A percentile compares a stretch with the other conserved stretches of the same genome.
phyloP scores from a whole-genome alignment of 1,139 yeast genomes.

The Magnusiomyces sp. region DNA sequence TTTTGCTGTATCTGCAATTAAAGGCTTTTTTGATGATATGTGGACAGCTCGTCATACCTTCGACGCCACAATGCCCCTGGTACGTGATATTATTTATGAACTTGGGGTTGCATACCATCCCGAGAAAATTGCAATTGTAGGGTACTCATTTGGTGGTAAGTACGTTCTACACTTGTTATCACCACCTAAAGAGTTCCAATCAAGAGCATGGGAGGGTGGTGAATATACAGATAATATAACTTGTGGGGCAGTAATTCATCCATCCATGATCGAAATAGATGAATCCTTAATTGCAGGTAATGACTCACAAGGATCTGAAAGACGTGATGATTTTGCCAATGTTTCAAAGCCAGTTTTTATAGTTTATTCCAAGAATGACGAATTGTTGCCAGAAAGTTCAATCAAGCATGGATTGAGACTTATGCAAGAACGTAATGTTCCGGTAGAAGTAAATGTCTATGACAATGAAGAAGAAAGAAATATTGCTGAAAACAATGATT shows the following conservation, averaged over 20 bases:
- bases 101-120: constrained; percentile 31
- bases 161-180: constrained; percentile 27
- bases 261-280: constrained; percentile 28
- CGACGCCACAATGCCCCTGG: constrained; percentile 27
- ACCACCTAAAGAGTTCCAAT: constrained; percentile 15
- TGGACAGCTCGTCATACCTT: constrained; percentile 36
- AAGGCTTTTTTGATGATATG: constrained; percentile 33
- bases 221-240: constrained; percentile 22
- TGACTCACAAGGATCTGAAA: neutral
- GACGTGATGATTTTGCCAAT: constrained; percentile 20
- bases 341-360: constrained; percentile 29
- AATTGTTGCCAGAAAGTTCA: constrained; percentile 23
- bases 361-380: constrained; percentile 30
- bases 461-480: constrained; percentile 15
- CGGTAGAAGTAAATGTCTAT: constrained; percentile 20
- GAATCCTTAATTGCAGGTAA: neutral
- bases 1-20: constrained; percentile 28
- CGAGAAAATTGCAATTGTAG: constrained; percentile 29
- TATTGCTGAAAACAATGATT: neutral
- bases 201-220: constrained; percentile 16
- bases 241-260: constrained; percentile 32
- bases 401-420: constrained; percentile 20
- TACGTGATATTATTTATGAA: constrained; percentile 29
- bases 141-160: constrained; percentile 37
- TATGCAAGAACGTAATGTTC: constrained; percentile 20